Evolutionary conservation across 768 basidiomycete genomes (phyloP).

Genomic region (Heimioporus sp.): DNA sequence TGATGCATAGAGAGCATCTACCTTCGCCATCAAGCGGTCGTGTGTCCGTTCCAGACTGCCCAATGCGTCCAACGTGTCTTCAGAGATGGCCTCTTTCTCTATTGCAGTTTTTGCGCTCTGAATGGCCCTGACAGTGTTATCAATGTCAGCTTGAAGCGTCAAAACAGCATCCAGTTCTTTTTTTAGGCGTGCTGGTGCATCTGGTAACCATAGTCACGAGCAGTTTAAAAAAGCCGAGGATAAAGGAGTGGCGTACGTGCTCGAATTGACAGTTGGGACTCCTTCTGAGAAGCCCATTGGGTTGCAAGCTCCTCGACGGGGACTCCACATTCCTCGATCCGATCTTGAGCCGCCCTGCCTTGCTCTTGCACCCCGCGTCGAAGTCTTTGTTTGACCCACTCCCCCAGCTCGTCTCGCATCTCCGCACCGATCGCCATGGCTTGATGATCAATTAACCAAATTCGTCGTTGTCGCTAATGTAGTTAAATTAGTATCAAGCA

Average conservation of each 20-base stretch:
- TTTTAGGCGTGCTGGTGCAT: slow-evolving; percentile 1
- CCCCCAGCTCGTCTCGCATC: slow-evolving; percentile 13
- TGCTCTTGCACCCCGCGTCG: slow-evolving; percentile 14
- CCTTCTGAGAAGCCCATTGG: background rate
- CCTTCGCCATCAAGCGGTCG: background rate
- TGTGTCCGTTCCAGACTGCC: background rate
- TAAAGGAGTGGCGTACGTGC: background rate
- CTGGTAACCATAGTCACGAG: background rate
- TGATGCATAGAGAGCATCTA: background rate
- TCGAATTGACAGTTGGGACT: slow-evolving; percentile 2
- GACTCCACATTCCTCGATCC: slow-evolving; percentile 13
- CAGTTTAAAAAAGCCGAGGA: background rate
- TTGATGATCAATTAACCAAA: slow-evolving; percentile 37
- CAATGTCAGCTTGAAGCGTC: background rate
- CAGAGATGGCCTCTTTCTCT: background rate
- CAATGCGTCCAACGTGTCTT: slow-evolving; percentile 14
- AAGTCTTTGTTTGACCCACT: slow-evolving; percentile 29
- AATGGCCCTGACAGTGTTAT: slow-evolving; percentile 21
- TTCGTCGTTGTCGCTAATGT: slow-evolving; percentile 24
- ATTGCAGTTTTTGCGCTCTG: slow-evolving; percentile 8
- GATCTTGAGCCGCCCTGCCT: slow-evolving; percentile 4
- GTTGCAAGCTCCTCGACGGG: background rate
- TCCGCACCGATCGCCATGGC: background rate
- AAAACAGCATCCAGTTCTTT: slow-evolving; percentile 5
- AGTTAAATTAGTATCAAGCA: no score